phyloP scores from a whole-genome alignment of 306 rosid species.

The Dicorynia guianensis region DNA sequence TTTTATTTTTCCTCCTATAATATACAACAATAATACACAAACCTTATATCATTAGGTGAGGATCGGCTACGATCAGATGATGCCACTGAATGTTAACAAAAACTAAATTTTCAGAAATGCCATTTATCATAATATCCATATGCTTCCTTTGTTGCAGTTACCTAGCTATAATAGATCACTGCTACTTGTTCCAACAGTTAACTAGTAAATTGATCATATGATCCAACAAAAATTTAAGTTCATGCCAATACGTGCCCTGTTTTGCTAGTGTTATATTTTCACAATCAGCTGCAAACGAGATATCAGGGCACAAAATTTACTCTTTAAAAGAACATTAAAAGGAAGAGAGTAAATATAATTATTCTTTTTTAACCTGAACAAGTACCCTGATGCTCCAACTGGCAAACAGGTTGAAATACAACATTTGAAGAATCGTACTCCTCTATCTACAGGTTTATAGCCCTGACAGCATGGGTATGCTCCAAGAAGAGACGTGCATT shows the following conservation, averaged over 20 bases:
- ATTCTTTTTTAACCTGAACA: conserved; percentile 71
- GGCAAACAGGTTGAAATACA: conserved; percentile 69
- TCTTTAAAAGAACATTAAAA: not conserved
- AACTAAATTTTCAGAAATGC: too few species aligned
- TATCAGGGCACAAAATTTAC: conserved; percentile 25
- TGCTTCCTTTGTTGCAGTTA: not conserved
- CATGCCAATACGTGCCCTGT: conserved; percentile 14
- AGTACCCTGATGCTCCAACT: conserved; percentile 58
- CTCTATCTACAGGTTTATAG: conserved; percentile 72
- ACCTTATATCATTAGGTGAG: too few species aligned
- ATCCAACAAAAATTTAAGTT: not conserved
- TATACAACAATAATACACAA: too few species aligned
- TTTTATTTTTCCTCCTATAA: too few species aligned
- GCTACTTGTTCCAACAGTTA: not conserved
- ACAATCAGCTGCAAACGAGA: conserved; percentile 27
- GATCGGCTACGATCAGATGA: too few species aligned
- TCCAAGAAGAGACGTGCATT: conserved; percentile 79
- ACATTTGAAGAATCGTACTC: conserved; percentile 87
- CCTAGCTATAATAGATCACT: not conserved
- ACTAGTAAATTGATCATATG: not conserved
- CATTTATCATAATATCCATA: too few species aligned
- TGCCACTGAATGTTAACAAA: too few species aligned
- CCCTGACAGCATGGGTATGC: conserved; percentile 79
- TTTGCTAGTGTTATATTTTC: conserved; percentile 11
- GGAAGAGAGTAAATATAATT: not conserved